Base-by-base conservation (phyloP, 495 filamentous ascomycete genomes). In the Pseudoneurospora amorphoporcata region DNA sequence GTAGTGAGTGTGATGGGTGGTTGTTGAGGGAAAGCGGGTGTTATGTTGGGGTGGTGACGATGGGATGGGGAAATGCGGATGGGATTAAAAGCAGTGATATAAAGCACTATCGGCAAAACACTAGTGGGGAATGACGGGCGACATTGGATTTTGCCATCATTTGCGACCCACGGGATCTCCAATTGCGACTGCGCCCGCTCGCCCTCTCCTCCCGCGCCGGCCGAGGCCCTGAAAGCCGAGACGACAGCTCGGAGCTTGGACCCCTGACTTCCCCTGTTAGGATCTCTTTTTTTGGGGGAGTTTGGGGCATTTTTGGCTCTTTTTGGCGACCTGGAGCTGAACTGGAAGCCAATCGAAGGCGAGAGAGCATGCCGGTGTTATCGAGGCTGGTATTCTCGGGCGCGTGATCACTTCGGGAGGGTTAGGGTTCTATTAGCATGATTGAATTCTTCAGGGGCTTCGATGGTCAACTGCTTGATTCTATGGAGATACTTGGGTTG, bases 321-420 rank as follows among this genome's bases (percentile, higher is more conserved):
- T 16, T 23, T 65, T 58, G 19, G 12, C 5, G 53, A 14, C 14
- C 53, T 35, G 3, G 53, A 35, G 16, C 35, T 69, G 29, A 58
- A 72, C 72, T 73, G 69, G 72, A 73, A 73, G 69, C 72, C 69
- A 71, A 73, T 73, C 69, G 72, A 73, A 73, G 37, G 53, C 53
- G 12, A 35, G 53, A 61, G 53, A 65, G 53, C 53, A 35, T 23
- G 23, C 23, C 23, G 5, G 5, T 32, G 12, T 32, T 8, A 12
- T 65, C 37, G 53, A 65, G 53, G 53, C 29, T 65, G 17, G 14
- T 65, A 35, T 23, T 23, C 23, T 23, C 23, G 53, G 29, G 53
- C 53, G 53, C 53, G 53, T 65, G 53, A 65, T 29, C 53, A 65
- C 4, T 2, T 1, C 23, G 7, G 8, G 19, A 38, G 32, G 69